Percentiles rank a stretch among this genome's conserved stretches.
Evolutionary conservation across 2,329 filamentous ascomycete species (phyloP).

Genomic region (Cadophora sp.): DNA sequence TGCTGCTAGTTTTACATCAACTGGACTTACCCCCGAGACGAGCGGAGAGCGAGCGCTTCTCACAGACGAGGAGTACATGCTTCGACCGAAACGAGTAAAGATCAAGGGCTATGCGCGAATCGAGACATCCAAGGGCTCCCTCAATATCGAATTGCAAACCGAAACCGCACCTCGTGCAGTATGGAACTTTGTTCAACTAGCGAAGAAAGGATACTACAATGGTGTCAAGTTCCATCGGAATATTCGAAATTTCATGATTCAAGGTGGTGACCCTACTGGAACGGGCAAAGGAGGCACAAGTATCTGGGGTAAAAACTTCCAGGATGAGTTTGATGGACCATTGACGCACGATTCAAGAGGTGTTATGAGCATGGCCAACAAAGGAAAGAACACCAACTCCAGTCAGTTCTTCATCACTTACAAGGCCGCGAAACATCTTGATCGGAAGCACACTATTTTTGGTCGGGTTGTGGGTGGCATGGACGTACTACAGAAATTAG

Average conservation of each 20-base stretch:
- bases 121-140: constrained; percentile 80
- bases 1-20: constrained; percentile 94
- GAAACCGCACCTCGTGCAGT: constrained; percentile 92
- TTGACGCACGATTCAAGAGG: constrained; percentile 83
- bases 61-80: constrained; percentile 95
- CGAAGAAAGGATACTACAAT: constrained; percentile 90
- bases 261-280: constrained; percentile 92
- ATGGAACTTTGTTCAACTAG: constrained; percentile 93
- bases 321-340: constrained; percentile 91
- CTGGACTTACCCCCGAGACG: constrained; percentile 90
- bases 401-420: constrained; percentile 96
- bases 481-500: constrained; percentile 76
- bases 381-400: constrained; percentile 97
- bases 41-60: constrained; percentile 85
- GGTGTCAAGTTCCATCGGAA: constrained; percentile 88
- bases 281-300: constrained; percentile 90
- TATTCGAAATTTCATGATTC: constrained; percentile 97
- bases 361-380: constrained; percentile 94
- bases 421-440: constrained; percentile 81
- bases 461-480: constrained; percentile 81
- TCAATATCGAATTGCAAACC: constrained; percentile 89
- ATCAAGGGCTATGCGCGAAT: constrained; percentile 91
- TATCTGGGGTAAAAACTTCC: constrained; percentile 93
- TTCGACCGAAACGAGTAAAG: constrained; percentile 88
- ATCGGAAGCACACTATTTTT: constrained; percentile 98